Base-by-base conservation (phyloP, 2,329 filamentous ascomycete species). In the Cordyceps tenuipes region DNA sequence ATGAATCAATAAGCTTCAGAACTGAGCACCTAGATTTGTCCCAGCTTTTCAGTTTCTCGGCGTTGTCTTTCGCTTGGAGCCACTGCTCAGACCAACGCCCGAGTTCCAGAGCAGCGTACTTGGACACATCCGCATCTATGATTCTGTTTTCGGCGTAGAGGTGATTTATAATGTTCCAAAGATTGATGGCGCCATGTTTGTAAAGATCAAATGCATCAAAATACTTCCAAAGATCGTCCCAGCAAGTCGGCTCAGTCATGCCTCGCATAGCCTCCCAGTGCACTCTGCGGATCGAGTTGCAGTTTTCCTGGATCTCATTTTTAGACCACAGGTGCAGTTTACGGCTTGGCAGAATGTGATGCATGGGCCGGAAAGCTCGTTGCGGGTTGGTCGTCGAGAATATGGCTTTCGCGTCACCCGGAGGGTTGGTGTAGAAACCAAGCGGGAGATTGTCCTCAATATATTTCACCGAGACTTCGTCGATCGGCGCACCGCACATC, bases 141-240 rank as follows among this genome's bases (percentile, higher is more conserved):
- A 69, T 66, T 41, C 66, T 60, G 31, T 79, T 80, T 65, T 79
- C 76, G 17, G 71, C 69, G 46, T 65, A 67, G 1, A 81, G 66
- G 9, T 72, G 71, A 34, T 74, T 71, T 49, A 79, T 64, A 39
- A 81, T 70, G 29, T 76, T 76, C 74, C 75, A 79, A 13, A 82
- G 68, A 62, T 82, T 82, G 62, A 75, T 68, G 0, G 75, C 76
- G 8, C 80, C 80, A 13, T 74, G 69, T 41, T 71, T 52, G 66
- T 78, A 82, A 31, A 82, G 68, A 54, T 82, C 79, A 10, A 67
- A 61, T 1, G 73, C 71, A 63, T 82, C 79, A 52, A 78, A 82
- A 63, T 77, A 81, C 2, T 67, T 64, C 69, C 76, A 80, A 23
- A 82, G 67, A 29, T 78, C 74, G 41, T 72, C 71, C 68, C 73